Conservation (phyloP, 1,284 basidiomycete species). For the Tilletia setariae region DNA sequence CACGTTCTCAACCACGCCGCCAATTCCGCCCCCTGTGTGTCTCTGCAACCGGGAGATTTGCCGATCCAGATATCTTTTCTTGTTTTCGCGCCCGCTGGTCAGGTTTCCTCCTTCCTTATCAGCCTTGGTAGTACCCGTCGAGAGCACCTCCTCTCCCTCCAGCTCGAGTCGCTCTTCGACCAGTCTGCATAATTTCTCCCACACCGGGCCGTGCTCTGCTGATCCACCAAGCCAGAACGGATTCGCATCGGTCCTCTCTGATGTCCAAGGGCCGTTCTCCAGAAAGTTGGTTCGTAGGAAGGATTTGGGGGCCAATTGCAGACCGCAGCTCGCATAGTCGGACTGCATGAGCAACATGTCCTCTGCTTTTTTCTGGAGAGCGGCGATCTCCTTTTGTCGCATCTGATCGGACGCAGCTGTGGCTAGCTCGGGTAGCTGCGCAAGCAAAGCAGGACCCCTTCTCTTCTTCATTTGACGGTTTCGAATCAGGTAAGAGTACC, state of each 20-base stretch:
- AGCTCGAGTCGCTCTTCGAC: not conserved
- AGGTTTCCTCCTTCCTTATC: not conserved
- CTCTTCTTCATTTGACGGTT: not conserved
- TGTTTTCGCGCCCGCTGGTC: not conserved
- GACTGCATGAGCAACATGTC: conserved; percentile 55
- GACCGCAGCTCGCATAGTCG: conserved; percentile 57
- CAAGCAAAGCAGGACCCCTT: conserved; percentile 33
- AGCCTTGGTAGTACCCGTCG: not conserved
- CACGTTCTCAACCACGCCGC: conserved; percentile 65
- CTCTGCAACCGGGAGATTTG: not conserved
- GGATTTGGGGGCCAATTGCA: not conserved
- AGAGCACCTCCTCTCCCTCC: conserved; percentile 8
- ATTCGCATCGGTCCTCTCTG: conserved; percentile 77
- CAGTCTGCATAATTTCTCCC: not conserved
- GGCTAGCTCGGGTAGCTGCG: not conserved
- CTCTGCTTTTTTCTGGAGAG: not conserved
- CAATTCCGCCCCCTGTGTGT: not conserved
- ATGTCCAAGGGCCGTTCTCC: conserved; percentile 62
- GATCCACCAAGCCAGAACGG: conserved; percentile 71
- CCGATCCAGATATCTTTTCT: not conserved
- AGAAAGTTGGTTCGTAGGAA: not conserved
- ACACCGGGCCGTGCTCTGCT: not conserved
- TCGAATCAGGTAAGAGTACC: not conserved
- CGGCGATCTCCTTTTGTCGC: conserved; percentile 21
- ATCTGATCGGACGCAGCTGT: conserved; percentile 29